These are phyloP conservation scores for Petunia axillaris DNA, from an alignment of 257 asterid species.

Conservation along the genomic window DNA sequence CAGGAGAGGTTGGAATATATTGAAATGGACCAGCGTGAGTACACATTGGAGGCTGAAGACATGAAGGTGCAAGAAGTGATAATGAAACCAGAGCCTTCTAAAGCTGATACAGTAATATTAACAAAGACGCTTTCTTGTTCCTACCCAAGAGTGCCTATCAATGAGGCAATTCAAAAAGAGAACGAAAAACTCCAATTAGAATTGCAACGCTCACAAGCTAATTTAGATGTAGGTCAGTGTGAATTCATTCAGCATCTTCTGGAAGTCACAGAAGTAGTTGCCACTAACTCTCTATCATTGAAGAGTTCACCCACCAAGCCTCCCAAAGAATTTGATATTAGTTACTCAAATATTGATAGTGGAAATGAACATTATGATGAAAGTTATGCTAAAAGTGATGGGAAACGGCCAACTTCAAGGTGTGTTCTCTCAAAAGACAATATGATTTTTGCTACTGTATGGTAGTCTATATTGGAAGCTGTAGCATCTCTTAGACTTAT, in stretches of 20 bases:
- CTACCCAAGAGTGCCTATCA: constrained; percentile 71
- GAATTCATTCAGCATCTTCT: constrained; percentile 91
- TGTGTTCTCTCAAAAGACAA: constrained; percentile 35
- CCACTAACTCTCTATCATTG: constrained; percentile 56
- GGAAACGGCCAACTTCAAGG: constrained; percentile 67
- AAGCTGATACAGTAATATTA: constrained; percentile 59
- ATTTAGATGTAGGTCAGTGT: constrained; percentile 75
- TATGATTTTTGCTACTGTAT: background rate
- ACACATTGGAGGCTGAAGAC: constrained; percentile 81
- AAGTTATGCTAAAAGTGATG: constrained; percentile 45
- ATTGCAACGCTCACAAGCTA: constrained; percentile 81
- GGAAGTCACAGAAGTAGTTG: constrained; percentile 84
- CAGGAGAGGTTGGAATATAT: constrained; percentile 83
- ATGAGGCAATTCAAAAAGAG: constrained; percentile 72
- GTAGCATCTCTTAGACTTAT: background rate
- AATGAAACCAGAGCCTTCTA: constrained; percentile 74
- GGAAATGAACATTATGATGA: constrained; percentile 40
- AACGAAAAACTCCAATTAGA: constrained; percentile 82
- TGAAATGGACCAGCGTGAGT: constrained; percentile 75
- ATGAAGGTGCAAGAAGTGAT: constrained; percentile 75
- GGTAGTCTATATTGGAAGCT: background rate
- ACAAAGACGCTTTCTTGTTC: constrained; percentile 88
- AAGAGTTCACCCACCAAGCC: constrained; percentile 47
- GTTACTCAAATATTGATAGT: constrained; percentile 39
- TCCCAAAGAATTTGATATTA: constrained; percentile 51